A percentile compares a stretch with the other conserved stretches of the same genome.
Conservation (phyloP, 805 yeast genomes). For the Nakazawaea pomicola region DNA sequence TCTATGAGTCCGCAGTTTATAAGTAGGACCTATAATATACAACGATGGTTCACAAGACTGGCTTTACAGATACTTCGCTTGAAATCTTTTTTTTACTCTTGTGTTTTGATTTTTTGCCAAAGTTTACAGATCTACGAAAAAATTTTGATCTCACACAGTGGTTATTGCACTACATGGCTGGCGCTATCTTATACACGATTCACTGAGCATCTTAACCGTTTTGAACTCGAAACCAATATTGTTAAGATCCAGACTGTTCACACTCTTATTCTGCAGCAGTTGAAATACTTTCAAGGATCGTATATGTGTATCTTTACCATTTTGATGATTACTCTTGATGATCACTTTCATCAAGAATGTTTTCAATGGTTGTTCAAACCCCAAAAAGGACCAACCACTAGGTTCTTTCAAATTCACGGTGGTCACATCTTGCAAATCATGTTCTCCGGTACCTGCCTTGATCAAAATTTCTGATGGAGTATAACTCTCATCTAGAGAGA, state of each 20-base stretch:
- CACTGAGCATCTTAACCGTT: conserved; percentile 26
- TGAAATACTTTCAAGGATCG: conserved; percentile 65
- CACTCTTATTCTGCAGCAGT: conserved; percentile 25
- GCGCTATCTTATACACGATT: conserved; percentile 25
- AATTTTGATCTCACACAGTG: neutral
- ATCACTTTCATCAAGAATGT: conserved; percentile 60
- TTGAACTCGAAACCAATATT: conserved; percentile 27
- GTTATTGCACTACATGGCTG: neutral
- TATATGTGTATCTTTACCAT: conserved; percentile 92
- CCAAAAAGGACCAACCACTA: conserved; percentile 71
- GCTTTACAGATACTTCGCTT: too few species aligned
- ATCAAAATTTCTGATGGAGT: conserved; percentile 72
- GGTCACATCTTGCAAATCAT: conserved; percentile 67
- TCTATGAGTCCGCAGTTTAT: too few species aligned
- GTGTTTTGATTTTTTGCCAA: too few species aligned
- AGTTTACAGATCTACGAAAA: neutral
- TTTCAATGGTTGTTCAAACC: conserved; percentile 55
- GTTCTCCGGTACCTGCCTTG: conserved; percentile 73
- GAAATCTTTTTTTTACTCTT: neutral
- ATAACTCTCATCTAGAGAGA: conserved; percentile 78
- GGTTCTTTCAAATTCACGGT: conserved; percentile 58
- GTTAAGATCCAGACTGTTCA: conserved; percentile 19
- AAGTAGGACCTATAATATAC: too few species aligned
- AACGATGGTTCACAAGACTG: too few species aligned
- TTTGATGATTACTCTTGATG: conserved; percentile 80